Base-by-base conservation (phyloP, 306 rosid species). In the Casuarina equisetifolia region DNA sequence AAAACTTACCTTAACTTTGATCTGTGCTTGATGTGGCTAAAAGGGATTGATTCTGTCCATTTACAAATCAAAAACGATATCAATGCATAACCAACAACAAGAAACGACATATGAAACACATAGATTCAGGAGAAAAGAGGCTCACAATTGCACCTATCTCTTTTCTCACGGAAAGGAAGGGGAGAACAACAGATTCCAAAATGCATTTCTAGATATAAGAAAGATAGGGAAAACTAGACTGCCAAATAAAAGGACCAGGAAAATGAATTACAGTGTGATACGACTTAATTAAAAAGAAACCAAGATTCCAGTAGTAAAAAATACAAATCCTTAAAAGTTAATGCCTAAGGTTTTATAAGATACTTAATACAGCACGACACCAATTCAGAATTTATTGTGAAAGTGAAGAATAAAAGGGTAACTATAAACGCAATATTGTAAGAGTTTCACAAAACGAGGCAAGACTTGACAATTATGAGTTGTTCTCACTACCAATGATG, bases 21-120 rank as follows among this genome's bases (percentile, higher is more conserved):
- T n/a, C 80, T 83, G 20, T 83, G 83, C 78, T 83, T 83, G 80
- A 61, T 62, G 68, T 76, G 68, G 43, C 46, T 52, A 25, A 61
- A 52, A 55, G 79, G 75, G 45, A 25, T 20, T 68, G 43, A 51
- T 15, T 51, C 55, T 51, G 55, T 20, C 59, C 48, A 40, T 69
- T 82, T 78, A 74, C 69, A 74, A 32, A 68, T 36, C 13, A 64
- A 13, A 53, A 12, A 59, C 43, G 32, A 19, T 25, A 53, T 15
- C 52, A 59, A 38, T 50, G 71, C 59, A 64, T n/a, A 11, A 2
- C 55, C 44, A 10, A 9, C 16, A 11, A 20, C 35, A 13, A 67
- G 48, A 43, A 70, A 45, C 44, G 48, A 15, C 40, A 53, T 40
- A 25, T 53, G 8, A 12, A 44, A 70, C 11, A 13, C 25, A 78